Evolutionary conservation across 352 stramenopile species (phyloP), one percentile per base, ranked within the genome.

Genomic region (Lagenidium giganteum): DNA sequence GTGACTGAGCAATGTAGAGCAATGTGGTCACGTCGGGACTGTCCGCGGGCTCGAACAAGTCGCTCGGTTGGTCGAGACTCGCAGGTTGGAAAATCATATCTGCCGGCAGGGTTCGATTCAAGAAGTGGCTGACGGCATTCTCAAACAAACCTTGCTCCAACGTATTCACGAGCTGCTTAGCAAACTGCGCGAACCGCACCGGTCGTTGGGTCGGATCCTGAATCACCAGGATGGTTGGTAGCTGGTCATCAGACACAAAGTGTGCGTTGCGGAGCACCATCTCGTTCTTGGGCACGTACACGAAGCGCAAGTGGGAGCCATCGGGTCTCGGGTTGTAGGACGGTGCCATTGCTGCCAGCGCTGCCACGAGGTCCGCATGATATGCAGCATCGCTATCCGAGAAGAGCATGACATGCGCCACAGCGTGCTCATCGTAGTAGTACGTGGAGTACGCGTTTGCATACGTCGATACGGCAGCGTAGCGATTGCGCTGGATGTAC

Each of bases 371-470:
- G 11, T n/a, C 20, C 1, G 26, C 6, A 31, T 69, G 56, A 24
- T 67, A 59, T 11, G 26, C 2, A 4, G 39, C 47, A 2, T 32
- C 41, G 4, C 30, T 21, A 27, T 71, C 43, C 3, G 65, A 63
- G 34, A 76, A 70, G 5, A 76, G 31, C 18, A 76, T 50, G 40
- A 76, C 65, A 24, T 76, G 61, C 4, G 44, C 65, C 4, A 38
- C 13, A 0, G 58, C 65, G 0, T 22, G 18, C 3, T 16, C 12
- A 29, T 76, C 65, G 43, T 61, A 76, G 23, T 63, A 59, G 28
- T 63, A 67, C 8, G 34, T 46, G 5, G 57, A 28, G 13, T 57
- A 46, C 11, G 26, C 32, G 5, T 23, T 29, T 17, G 29, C 40
- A 43, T 73, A 76, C 11, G 39, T 70, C 2, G 58, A 48, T 24